phyloP scores from a whole-genome alignment of 192 early-diverging fungal genomes.

The Funneliformis mosseae region DNA sequence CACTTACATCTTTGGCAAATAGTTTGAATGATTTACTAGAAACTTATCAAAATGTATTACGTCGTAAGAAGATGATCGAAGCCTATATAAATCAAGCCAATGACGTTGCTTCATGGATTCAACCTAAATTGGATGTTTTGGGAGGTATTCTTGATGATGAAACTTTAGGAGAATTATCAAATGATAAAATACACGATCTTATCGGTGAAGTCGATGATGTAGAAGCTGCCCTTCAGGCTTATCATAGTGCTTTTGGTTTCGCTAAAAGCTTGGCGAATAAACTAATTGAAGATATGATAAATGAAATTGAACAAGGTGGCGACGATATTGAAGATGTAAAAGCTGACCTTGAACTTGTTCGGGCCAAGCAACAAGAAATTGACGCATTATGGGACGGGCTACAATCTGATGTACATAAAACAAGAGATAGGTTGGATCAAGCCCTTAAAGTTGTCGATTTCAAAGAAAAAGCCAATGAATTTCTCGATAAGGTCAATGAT shows the following conservation, averaged over 20 bases:
- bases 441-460: constrained; percentile 27
- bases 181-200: constrained; percentile 20
- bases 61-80: constrained; percentile 31
- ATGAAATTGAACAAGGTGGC: constrained; percentile 1
- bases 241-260: constrained; percentile 16
- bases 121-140: constrained; percentile 22
- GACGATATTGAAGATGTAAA: constrained; percentile 19
- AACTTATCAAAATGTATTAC: constrained; percentile 27
- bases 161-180: constrained; percentile 16
- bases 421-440: constrained; percentile 25
- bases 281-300: constrained; percentile 24
- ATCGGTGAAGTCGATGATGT: constrained; percentile 30
- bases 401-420: background rate
- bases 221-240: constrained; percentile 21
- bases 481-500: constrained; percentile 3
- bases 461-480: constrained; percentile 29
- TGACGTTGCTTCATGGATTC: constrained; percentile 19
- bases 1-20: constrained; percentile 15
- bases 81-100: constrained; percentile 24
- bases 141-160: constrained; percentile 12
- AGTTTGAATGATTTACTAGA: constrained; percentile 22
- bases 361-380: constrained; percentile 3
- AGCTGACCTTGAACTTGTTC: constrained; percentile 9
- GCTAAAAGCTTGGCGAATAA: constrained; percentile 15
- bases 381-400: constrained; percentile 27